Percentiles rank a stretch among this genome's conserved stretches.
These are phyloP conservation scores for Helenozyma rhizophorensis DNA, from an alignment of 805 yeast genomes.

Conservation along the genomic window DNA sequence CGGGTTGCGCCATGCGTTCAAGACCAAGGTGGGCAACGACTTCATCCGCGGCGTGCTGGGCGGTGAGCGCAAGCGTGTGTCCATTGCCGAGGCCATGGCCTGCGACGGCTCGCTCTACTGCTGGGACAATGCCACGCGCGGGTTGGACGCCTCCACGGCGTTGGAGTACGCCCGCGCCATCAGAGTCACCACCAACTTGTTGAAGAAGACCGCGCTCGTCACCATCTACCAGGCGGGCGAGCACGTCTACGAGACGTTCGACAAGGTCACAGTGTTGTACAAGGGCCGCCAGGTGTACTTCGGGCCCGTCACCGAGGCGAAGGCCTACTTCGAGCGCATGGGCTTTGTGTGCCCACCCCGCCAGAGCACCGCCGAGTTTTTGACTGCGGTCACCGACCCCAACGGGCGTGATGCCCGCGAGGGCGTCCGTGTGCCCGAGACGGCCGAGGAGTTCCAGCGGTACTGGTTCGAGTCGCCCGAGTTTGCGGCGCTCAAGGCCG, in stretches of 20 bases:
- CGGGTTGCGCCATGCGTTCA: slow-evolving; percentile 27
- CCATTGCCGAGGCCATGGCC: slow-evolving; percentile 28
- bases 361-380: slow-evolving; percentile 67
- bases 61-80: slow-evolving; percentile 28
- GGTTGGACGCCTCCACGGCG: slow-evolving; percentile 31
- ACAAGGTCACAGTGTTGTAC: slow-evolving; percentile 28
- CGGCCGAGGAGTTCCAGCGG: slow-evolving; percentile 57
- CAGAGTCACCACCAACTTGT: slow-evolving; percentile 20
- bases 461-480: slow-evolving; percentile 52
- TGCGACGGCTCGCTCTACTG: slow-evolving; percentile 20
- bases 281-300: slow-evolving; percentile 51
- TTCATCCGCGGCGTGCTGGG: slow-evolving; percentile 43
- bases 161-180: slow-evolving; percentile 28
- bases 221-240: slow-evolving; percentile 27
- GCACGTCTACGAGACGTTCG: slow-evolving; percentile 26
- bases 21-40: slow-evolving; percentile 31
- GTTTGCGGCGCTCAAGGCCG: slow-evolving; percentile 16
- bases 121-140: slow-evolving; percentile 34
- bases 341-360: slow-evolving; percentile 62
- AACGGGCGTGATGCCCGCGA: slow-evolving; percentile 46
- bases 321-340: slow-evolving; percentile 56
- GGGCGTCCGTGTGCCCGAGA: slow-evolving; percentile 55
- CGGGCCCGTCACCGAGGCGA: slow-evolving; percentile 56
- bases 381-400: slow-evolving; percentile 68
- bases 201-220: slow-evolving; percentile 14